Evolutionary conservation across 176 grass and related monocot species (phyloP).

Genomic region (Musa itinerans): DNA sequence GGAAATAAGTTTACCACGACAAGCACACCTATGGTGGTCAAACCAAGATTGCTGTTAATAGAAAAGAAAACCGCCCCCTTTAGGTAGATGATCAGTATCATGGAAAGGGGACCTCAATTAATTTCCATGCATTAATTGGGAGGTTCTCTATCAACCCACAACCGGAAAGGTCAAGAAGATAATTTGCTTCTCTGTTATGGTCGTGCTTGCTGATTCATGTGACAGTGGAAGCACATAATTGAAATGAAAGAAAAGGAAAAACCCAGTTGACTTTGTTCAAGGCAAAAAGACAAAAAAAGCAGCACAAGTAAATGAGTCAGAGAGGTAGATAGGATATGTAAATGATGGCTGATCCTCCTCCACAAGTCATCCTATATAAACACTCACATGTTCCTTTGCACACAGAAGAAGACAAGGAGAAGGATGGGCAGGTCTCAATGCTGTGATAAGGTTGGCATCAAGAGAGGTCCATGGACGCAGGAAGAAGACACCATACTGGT

Average conservation of each 20-base stretch:
- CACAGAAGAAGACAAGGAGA: not conserved
- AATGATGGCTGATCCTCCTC: not conserved
- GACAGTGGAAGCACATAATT: not conserved
- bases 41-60: not conserved
- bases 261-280: not conserved
- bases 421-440: conserved; percentile 2
- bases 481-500: conserved; percentile 6
- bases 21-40: not conserved
- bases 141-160: not conserved
- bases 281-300: not conserved
- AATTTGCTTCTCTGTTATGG: not conserved
- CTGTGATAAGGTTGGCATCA: conserved; percentile 14
- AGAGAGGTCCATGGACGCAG: not conserved
- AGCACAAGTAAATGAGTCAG: conserved; percentile 1
- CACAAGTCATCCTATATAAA: not conserved
- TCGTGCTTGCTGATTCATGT: not conserved
- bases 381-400: not conserved
- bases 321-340: not conserved
- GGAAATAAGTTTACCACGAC: too few species aligned
- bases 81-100: not conserved
- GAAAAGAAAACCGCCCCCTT: not conserved
- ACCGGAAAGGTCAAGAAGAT: not conserved
- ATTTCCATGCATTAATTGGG: conserved; percentile 4
- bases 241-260: not conserved
- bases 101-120: not conserved